A percentile compares a stretch with the other conserved stretches of the same genome.
Evolutionary conservation across 345 rosid genomes (phyloP).

Genomic region (Laguncularia racemosa): DNA sequence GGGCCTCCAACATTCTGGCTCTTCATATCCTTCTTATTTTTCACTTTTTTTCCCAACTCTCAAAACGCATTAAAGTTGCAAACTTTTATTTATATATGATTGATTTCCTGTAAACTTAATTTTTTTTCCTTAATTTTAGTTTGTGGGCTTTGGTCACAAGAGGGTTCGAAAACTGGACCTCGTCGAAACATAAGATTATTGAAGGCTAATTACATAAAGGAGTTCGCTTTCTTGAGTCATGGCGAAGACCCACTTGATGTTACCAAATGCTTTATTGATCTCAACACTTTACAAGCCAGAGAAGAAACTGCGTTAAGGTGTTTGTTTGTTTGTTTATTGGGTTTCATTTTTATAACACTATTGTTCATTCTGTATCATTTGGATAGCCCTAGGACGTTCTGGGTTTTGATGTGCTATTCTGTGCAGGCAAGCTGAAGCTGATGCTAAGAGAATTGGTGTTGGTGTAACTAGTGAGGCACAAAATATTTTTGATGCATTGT

Average conservation of each 20-base stretch:
- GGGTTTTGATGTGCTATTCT: neutral
- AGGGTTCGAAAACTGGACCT: conserved; percentile 46
- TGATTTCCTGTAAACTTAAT: neutral
- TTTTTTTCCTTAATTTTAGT: neutral
- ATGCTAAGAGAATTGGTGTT: conserved; percentile 83
- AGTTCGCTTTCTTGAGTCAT: conserved; percentile 52
- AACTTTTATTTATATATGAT: neutral
- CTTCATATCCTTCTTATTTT: conserved; percentile 70
- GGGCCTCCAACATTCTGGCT: conserved; percentile 83
- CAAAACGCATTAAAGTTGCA: too few relatives aligned
- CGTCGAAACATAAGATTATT: conserved; percentile 57
- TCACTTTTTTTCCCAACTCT: neutral
- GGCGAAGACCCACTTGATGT: conserved; percentile 80
- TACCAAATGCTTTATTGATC: conserved; percentile 57
- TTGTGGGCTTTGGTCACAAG: conserved; percentile 34
- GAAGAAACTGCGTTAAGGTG: conserved; percentile 83
- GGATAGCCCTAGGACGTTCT: neutral
- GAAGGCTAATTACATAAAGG: conserved; percentile 70
- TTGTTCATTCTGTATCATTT: neutral
- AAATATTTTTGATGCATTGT: conserved; percentile 76
- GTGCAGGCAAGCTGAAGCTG: conserved; percentile 80
- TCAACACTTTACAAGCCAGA: conserved; percentile 51
- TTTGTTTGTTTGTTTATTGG: neutral
- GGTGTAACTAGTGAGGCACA: conserved; percentile 93
- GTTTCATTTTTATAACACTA: neutral